These are phyloP conservation scores for Didymella pomorum DNA, from an alignment of 2,329 filamentous ascomycete species.

Conservation along the genomic window DNA sequence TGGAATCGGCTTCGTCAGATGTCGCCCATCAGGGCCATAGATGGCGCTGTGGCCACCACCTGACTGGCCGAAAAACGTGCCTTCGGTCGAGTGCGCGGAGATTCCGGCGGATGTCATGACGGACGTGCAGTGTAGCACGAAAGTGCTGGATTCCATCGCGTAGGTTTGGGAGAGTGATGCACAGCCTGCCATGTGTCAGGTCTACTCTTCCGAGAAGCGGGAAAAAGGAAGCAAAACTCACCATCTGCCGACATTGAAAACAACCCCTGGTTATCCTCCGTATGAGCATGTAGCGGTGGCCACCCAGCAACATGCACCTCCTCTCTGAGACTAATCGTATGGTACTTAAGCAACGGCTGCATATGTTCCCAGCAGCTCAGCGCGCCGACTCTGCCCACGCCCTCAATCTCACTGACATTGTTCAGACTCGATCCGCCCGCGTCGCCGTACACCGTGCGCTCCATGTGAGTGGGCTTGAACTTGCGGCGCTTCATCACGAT, in stretches of 20 bases:
- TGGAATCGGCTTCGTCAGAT: slow-evolving; percentile 52
- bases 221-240: slow-evolving; percentile 5
- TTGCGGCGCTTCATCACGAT: slow-evolving; percentile 52
- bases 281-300: slow-evolving; percentile 49
- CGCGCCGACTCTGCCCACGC: slow-evolving; percentile 41
- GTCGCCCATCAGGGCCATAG: slow-evolving; percentile 61
- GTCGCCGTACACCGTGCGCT: slow-evolving; percentile 55
- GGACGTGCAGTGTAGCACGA: slow-evolving; percentile 62
- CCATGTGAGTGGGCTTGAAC: slow-evolving; percentile 56
- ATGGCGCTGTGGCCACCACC: slow-evolving; percentile 52
- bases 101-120: slow-evolving; percentile 58
- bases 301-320: slow-evolving; percentile 54
- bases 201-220: no score
- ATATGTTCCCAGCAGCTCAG: slow-evolving; percentile 55
- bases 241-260: slow-evolving; percentile 51
- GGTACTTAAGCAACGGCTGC: slow-evolving; percentile 54
- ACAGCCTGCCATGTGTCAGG: no score
- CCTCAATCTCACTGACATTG: slow-evolving; percentile 45
- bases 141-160: slow-evolving; percentile 64
- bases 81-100: slow-evolving; percentile 53
- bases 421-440: slow-evolving; percentile 45
- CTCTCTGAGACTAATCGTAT: slow-evolving; percentile 51
- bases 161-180: slow-evolving; percentile 60
- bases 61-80: slow-evolving; percentile 52
- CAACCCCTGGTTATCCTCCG: slow-evolving; percentile 41